Percentiles rank a stretch among this genome's conserved stretches.
phyloP scores from a whole-genome alignment of 345 rosid species.

The Pelargonium nanum region DNA sequence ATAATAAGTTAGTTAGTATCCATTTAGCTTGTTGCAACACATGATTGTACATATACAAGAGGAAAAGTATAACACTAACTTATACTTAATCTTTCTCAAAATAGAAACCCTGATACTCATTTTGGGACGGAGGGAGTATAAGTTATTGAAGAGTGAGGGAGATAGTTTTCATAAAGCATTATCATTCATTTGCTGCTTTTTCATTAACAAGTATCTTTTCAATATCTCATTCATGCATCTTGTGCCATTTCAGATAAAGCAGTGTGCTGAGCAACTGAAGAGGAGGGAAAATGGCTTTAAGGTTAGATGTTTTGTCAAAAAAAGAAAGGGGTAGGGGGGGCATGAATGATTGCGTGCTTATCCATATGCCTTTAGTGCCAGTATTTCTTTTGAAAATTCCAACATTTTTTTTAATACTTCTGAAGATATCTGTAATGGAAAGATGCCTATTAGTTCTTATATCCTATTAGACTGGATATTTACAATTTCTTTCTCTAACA shows the following conservation, averaged over 20 bases:
- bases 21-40: too few relatives aligned
- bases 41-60: too few relatives aligned
- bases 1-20: too few relatives aligned
- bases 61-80: too few relatives aligned
- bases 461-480: background rate
- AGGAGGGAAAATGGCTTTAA: slow-evolving; percentile 32
- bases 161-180: background rate
- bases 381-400: too few relatives aligned
- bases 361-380: too few relatives aligned
- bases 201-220: background rate
- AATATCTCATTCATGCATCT: slow-evolving; percentile 9
- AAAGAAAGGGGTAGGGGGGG: background rate
- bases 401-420: too few relatives aligned
- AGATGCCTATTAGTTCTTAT: too few relatives aligned
- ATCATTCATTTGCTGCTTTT: background rate
- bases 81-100: too few relatives aligned
- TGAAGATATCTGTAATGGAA: too few relatives aligned
- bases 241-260: slow-evolving; percentile 42
- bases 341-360: background rate
- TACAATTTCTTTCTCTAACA: slow-evolving; percentile 1
- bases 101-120: too few relatives aligned
- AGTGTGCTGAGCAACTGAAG: slow-evolving; percentile 34
- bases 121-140: too few relatives aligned
- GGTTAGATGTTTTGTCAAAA: slow-evolving; percentile 24
- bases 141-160: background rate